Conservation (phyloP, 192 early-diverging fungal genomes). For the Lobosporangium transversale region DNA sequence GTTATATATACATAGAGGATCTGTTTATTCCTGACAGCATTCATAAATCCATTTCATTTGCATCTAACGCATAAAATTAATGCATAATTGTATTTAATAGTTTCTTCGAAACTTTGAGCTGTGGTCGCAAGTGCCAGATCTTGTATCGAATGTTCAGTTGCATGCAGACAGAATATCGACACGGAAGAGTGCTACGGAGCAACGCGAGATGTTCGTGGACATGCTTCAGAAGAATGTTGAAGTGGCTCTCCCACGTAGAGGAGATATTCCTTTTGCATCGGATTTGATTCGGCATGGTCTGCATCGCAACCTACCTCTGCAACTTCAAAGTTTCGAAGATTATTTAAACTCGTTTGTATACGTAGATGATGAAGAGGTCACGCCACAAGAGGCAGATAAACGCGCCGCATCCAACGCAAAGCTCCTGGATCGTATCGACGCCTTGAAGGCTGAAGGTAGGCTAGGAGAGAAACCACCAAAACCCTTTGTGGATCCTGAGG, state of each 20-base stretch:
- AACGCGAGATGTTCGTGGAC: constrained; percentile 56
- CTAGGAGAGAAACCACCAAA: constrained; percentile 46
- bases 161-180: constrained; percentile 57
- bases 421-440: constrained; percentile 56
- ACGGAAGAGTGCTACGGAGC: constrained; percentile 51
- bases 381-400: constrained; percentile 53
- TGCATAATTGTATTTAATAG: constrained; percentile 9
- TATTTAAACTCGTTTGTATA: constrained; percentile 67
- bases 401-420: constrained; percentile 51
- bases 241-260: constrained; percentile 22
- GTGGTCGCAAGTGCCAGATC: constrained; percentile 61
- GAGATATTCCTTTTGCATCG: constrained; percentile 1
- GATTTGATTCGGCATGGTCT: constrained; percentile 16
- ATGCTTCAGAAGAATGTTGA: constrained; percentile 58
- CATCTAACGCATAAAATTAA: neutral
- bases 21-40: too few relatives aligned
- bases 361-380: constrained; percentile 71
- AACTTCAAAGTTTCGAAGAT: constrained; percentile 44
- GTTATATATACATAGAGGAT: too few relatives aligned
- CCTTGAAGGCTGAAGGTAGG: constrained; percentile 58
- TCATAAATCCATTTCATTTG: neutral
- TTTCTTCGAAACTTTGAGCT: constrained; percentile 49
- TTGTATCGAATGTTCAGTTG: constrained; percentile 53
- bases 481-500: constrained; percentile 52
- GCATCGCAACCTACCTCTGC: constrained; percentile 4